Evolutionary conservation across 1,139 yeast species (phyloP).

Genomic region (Hyphopichia khmerensis): DNA sequence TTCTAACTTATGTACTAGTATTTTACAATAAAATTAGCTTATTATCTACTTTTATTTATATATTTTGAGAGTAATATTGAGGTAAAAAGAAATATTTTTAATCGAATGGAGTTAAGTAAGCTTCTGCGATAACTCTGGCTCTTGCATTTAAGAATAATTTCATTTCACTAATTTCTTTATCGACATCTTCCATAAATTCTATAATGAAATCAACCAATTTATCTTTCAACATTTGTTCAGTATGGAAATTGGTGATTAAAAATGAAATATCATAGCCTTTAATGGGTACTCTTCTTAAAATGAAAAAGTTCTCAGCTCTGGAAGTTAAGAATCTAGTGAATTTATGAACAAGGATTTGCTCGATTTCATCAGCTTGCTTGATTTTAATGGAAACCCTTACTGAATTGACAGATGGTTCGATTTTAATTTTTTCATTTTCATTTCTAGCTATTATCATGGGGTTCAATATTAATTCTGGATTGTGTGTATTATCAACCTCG

Average conservation of each 20-base stretch:
- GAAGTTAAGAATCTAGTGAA: constrained; percentile 91
- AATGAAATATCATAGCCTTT: constrained; percentile 92
- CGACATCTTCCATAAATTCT: constrained; percentile 99
- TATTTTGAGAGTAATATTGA: not conserved
- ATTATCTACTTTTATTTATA: too few relatives aligned
- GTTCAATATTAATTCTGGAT: constrained; percentile 81
- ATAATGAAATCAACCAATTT: constrained; percentile 94
- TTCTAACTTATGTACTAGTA: too few relatives aligned
- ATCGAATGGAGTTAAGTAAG: constrained; percentile 77
- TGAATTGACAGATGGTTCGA: constrained; percentile 92
- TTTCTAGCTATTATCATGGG: constrained; percentile 91
- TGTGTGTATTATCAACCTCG: constrained; percentile 64
- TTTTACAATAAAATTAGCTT: too few relatives aligned
- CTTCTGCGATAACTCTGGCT: constrained; percentile 97
- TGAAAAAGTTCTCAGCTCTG: constrained; percentile 92
- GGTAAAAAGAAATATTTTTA: constrained; percentile 15
- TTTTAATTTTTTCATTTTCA: constrained; percentile 87
- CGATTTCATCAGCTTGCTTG: constrained; percentile 97
- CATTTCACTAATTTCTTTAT: constrained; percentile 98
- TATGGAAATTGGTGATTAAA: constrained; percentile 88
- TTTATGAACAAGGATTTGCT: constrained; percentile 87
- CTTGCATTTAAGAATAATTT: constrained; percentile 94
- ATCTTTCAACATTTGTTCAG: constrained; percentile 93
- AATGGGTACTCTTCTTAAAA: constrained; percentile 87
- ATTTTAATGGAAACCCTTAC: constrained; percentile 86